Evolutionary conservation across 805 yeast genomes (phyloP).

Genomic region (Yarrowia keelungensis): DNA sequence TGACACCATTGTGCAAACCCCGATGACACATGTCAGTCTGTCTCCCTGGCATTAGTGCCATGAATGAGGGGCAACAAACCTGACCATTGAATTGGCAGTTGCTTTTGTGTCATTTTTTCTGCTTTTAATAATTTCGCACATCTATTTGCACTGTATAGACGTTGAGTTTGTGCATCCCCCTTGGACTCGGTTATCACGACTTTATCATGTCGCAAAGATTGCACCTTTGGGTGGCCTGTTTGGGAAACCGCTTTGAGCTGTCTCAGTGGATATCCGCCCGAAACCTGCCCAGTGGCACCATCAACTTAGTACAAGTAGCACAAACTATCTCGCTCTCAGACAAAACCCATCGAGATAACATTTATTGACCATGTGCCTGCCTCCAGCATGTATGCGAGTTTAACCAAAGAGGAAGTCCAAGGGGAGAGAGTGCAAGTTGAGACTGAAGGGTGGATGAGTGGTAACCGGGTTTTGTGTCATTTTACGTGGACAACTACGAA

Average conservation of each 20-base stretch:
- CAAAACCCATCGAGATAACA: background rate
- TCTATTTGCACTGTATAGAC: too few species aligned
- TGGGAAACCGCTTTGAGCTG: background rate
- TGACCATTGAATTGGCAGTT: too few species aligned
- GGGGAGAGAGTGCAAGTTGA: background rate
- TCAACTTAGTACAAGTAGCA: background rate
- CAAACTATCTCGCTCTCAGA: background rate
- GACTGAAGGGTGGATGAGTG: too few species aligned
- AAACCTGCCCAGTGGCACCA: background rate
- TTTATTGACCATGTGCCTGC: constrained; percentile 15
- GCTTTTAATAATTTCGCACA: too few species aligned
- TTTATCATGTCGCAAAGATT: too few species aligned
- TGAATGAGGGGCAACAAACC: background rate
- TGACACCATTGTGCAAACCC: too few species aligned
- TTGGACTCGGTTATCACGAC: too few species aligned
- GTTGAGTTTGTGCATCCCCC: too few species aligned
- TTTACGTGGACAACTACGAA: too few species aligned
- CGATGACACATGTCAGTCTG: background rate
- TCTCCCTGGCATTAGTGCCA: background rate
- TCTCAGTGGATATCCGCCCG: background rate
- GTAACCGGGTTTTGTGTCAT: too few species aligned
- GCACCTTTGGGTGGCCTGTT: too few species aligned
- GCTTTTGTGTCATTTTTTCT: too few species aligned
- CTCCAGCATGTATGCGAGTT: constrained; percentile 23
- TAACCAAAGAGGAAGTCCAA: constrained; percentile 23